Evolutionary conservation across 2,329 filamentous ascomycete genomes (phyloP).

Genomic region (Fusarium buxicola): DNA sequence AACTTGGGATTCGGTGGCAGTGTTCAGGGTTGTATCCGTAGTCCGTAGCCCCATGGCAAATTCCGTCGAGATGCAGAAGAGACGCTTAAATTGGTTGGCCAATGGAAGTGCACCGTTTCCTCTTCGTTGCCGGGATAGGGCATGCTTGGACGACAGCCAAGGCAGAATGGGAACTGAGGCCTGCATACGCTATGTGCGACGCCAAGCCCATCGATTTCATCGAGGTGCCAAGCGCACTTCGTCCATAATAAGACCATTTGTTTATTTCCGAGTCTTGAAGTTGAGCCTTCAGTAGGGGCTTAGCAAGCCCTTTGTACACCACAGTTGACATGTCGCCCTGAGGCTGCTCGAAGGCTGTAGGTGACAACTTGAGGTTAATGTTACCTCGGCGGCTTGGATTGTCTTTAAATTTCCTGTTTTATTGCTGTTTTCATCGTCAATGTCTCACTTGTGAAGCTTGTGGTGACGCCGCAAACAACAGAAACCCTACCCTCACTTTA

Average conservation of each 20-base stretch:
- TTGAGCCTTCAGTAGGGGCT: neutral
- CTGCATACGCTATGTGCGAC: neutral
- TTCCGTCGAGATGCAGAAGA: neutral
- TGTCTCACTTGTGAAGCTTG: slow-evolving; percentile 2
- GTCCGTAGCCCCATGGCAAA: neutral
- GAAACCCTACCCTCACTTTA: neutral
- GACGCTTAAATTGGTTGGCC: neutral
- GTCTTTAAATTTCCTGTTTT: slow-evolving; percentile 3
- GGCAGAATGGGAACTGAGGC: slow-evolving; percentile 3
- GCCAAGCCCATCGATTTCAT: neutral
- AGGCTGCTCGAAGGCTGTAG: neutral
- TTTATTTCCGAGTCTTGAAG: neutral
- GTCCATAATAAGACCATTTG: neutral
- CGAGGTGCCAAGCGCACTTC: neutral
- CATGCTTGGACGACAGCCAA: slow-evolving; percentile 11
- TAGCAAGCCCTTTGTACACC: neutral
- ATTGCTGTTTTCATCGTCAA: neutral
- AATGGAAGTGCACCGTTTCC: neutral
- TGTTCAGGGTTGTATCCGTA: neutral
- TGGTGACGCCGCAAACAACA: neutral
- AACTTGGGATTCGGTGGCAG: neutral
- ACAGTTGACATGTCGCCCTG: slow-evolving; percentile 1
- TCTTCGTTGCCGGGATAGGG: neutral
- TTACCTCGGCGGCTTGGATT: slow-evolving; percentile 2
- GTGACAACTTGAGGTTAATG: neutral